Base-by-base conservation (phyloP, 805 yeast genomes). In the Candida krabiensis region DNA sequence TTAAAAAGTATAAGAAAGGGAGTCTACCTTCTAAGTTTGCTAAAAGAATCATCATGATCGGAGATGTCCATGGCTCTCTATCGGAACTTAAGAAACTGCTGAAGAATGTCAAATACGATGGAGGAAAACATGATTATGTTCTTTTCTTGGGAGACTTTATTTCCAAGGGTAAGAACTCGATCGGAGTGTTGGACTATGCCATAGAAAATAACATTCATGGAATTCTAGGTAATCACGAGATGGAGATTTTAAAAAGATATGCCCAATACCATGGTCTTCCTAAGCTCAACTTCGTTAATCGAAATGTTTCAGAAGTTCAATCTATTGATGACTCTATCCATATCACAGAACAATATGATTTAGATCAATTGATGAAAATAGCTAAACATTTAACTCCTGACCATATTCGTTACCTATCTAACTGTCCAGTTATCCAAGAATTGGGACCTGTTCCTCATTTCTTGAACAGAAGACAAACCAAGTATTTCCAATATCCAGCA, bases 171-270 rank as follows among this genome's bases (percentile, higher is more conserved):
- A 81, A 85, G 4, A 79, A 84, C 41, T 84, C 95, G 1, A 45
- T 75, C 11, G 75, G 73, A 27, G 88, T 88, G 2, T 56, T 89
- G 9, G 82, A 88, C 42, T 81, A 61, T 52, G 80, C 86, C 14
- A 68, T 81, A 23, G 66, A 76, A 16, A 56, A 79, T 48, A 65
- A 75, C 12, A 73, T 86, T 12, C 79, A 77, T 37, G 89, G 96
- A 56, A 78, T 90, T 2, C 65, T 93, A 41, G 97, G 98, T 0
- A 90, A 90, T 65, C 96, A 91, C 60, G 98, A 90, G 61, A 70
- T 82, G 44, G 80, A 79, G 43, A 74, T 84, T 9, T 55, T 90
- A 47, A 71, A 79, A 38, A 65, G 80, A 52, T 87, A 87, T 54
- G 77, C 82, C 17, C 76, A 63, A 42, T 72, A 66, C 51, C 89